These are phyloP conservation scores for Sporothrix dimorphospora DNA, from an alignment of 2,329 filamentous ascomycete genomes.

Conservation along the genomic window DNA sequence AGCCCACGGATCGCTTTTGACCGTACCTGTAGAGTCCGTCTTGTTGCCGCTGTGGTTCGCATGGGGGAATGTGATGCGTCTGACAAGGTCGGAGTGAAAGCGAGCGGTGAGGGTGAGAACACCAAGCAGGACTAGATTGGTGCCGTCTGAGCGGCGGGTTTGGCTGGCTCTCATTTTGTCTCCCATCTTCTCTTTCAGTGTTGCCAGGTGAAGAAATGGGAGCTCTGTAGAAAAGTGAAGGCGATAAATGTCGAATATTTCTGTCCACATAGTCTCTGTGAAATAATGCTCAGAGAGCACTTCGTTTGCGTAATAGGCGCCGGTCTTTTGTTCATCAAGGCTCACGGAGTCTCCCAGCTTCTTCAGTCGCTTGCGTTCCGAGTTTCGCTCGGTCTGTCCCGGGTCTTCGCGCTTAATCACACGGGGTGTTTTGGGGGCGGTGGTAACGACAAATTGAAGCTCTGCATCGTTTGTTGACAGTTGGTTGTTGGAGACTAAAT, in stretches of 20 bases:
- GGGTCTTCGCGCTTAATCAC: conserved; percentile 47
- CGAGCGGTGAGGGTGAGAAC: conserved; percentile 70
- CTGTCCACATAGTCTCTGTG: conserved; percentile 67
- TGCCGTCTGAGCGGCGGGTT: conserved; percentile 37
- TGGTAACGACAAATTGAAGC: conserved; percentile 13
- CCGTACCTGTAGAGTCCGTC: conserved; percentile 40
- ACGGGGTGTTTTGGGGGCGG: conserved; percentile 33
- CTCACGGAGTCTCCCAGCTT: conserved; percentile 50
- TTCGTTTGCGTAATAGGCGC: conserved; percentile 54
- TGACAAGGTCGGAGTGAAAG: conserved; percentile 65
- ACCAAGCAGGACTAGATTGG: conserved; percentile 64
- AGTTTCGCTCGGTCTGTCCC: conserved; percentile 43
- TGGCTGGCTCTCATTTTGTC: conserved; percentile 44
- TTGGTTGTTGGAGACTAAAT: conserved; percentile 56
- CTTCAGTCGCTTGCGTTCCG: conserved; percentile 55
- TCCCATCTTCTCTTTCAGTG: conserved; percentile 59
- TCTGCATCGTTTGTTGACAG: not conserved
- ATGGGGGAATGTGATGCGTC: conserved; percentile 52
- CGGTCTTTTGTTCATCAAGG: conserved; percentile 44
- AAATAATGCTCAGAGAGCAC: conserved; percentile 64
- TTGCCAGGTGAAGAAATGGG: conserved; percentile 70
- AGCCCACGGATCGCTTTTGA: conserved; percentile 53
- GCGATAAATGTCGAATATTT: conserved; percentile 71
- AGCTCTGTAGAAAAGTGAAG: conserved; percentile 73
- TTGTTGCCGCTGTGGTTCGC: conserved; percentile 41